These are phyloP conservation scores for Neoarthrinium moseri DNA, from an alignment of 2,329 filamentous ascomycete species.

Conservation along the genomic window DNA sequence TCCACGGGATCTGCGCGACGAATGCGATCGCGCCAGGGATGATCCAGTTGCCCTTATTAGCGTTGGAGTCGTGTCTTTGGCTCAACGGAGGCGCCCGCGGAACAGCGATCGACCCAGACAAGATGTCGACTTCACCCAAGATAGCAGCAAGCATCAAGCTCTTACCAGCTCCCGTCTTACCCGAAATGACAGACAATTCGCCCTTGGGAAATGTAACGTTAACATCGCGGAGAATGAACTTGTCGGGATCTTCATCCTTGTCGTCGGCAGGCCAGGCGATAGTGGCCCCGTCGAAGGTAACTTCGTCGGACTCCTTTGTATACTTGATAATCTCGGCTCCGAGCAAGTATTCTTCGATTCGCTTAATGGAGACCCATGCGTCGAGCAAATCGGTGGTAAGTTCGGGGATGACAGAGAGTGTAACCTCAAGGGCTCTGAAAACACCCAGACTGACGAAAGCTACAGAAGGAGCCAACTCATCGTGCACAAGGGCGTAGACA, in stretches of 20 bases:
- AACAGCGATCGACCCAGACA: conserved; percentile 60
- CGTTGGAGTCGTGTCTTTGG: conserved; percentile 61
- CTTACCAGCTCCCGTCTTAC: conserved; percentile 77
- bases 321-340: conserved; percentile 62
- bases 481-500: conserved; percentile 64
- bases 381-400: conserved; percentile 70
- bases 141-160: conserved; percentile 72
- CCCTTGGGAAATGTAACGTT: conserved; percentile 65
- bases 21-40: conserved; percentile 69
- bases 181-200: conserved; percentile 72
- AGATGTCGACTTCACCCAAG: conserved; percentile 71
- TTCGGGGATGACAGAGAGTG: conserved; percentile 70
- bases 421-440: conserved; percentile 71
- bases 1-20: conserved; percentile 80
- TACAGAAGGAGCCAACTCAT: conserved; percentile 65
- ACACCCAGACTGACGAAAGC: conserved; percentile 78
- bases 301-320: conserved; percentile 53
- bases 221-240: conserved; percentile 65
- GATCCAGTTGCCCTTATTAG: conserved; percentile 66
- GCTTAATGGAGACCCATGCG: conserved; percentile 68
- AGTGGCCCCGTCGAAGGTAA: conserved; percentile 65
- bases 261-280: conserved; percentile 74
- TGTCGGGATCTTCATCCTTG: conserved; percentile 52
- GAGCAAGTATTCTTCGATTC: conserved; percentile 70
- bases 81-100: conserved; percentile 47